Percentiles rank a stretch among this genome's conserved stretches.
phyloP scores from a whole-genome alignment of 2,329 filamentous ascomycete genomes.

The Corniculantispora saksenae region DNA sequence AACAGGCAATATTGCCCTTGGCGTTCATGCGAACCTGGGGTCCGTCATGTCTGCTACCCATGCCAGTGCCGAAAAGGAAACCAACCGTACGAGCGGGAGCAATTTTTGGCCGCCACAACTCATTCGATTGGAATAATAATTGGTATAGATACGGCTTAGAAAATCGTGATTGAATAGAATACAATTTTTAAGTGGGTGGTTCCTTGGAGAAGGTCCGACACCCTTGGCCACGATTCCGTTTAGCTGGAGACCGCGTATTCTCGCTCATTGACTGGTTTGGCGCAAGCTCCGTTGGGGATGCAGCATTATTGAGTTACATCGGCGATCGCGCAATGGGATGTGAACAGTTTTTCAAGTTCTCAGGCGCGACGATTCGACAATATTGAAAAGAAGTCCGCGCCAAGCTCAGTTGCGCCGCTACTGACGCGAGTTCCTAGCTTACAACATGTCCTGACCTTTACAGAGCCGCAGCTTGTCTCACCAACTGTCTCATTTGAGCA shows the following conservation, averaged over 20 bases:
- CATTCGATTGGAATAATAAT: no score
- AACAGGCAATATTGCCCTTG: neutral
- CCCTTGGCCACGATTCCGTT: neutral
- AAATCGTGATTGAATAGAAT: neutral
- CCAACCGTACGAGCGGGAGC: neutral
- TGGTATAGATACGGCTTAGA: neutral
- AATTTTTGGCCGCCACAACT: no score
- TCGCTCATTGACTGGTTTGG: neutral
- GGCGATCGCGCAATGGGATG: neutral
- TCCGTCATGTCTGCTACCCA: neutral
- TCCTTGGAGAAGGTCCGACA: neutral
- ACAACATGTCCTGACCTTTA: no score
- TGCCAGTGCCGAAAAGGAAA: neutral
- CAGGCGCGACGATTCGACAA: no score
- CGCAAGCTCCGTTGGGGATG: neutral
- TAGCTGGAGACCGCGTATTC: neutral
- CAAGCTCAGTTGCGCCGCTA: no score
- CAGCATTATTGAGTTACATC: neutral
- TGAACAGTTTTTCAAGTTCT: neutral
- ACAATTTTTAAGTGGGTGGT: neutral
- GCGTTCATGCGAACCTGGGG: neutral
- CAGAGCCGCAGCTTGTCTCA: no score
- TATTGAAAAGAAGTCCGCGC: neutral
- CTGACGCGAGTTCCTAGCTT: no score
- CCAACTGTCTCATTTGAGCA: no score